Base-by-base conservation (phyloP, 2,329 filamentous ascomycete species). In the Claviceps pusilla region DNA sequence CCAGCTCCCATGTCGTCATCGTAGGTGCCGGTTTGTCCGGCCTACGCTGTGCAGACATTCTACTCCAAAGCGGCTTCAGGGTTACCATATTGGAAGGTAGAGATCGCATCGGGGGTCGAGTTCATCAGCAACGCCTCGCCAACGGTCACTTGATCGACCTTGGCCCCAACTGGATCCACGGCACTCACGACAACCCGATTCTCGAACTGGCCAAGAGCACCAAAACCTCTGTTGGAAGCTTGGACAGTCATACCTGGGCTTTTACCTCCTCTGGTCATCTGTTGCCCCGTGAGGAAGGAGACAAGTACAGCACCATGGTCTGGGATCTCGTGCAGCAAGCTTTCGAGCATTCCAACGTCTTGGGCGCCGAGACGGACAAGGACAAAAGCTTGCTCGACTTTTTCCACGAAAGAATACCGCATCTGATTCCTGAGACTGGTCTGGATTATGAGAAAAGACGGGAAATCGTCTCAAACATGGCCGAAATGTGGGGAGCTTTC, bases 81-180 rank as follows among this genome's bases (percentile, higher is more conserved):
- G 84, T 89, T 12, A 86, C 84, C 0, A 72, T 89, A 12, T 69
- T 88, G 19, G 85, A 89, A 64, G 86, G 78, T 9, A 74, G 85
- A 16, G 68, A 83, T 61, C 76, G 85, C 7, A 64, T 88, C 43
- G 85, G 85, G 11, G 85, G 85, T 1, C 76, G 85, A 37, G 72
- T 86, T 35, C 69, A 74, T 54, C 79, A 82, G 60, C 67, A 72
- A 51, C 65, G 62, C 28, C 68, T 82, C 3, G 66, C 69, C 12
- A 76, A 75, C 43, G 74, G 74, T 0, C 68, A 71, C 35, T 59
- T 73, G 7, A 73, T 79, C n/a, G 79, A 82, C 59, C 66, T 78
- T 37, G 86, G 86, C 0, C 83, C 85, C n/a, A 89, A 89, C 61
- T 89, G 85, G 85, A 87, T 89, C 52, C 85, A 89, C 57, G 85